Evolutionary conservation across 2,329 filamentous ascomycete genomes (phyloP), one percentile per base, ranked within the genome.

Genomic region (Colletotrichum sp.): DNA sequence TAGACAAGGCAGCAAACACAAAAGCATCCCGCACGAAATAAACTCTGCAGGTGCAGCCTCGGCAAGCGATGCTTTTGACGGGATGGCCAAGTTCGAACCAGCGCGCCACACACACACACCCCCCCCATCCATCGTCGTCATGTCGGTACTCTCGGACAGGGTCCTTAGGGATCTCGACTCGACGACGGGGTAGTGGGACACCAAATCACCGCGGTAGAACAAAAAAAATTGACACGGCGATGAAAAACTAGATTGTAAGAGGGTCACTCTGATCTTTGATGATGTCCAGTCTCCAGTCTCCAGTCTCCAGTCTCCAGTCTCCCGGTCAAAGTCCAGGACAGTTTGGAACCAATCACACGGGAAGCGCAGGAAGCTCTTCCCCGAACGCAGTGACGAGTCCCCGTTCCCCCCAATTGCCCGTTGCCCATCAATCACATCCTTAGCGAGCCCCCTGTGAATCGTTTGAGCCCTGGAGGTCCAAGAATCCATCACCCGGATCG

Each of bases 361-460:
- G 32, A 70, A 13, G 49, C 32, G 36, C 21, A 69, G 65, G 60
- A 57, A 65, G 30, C 39, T 63, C 34, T 75, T 66, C 62, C 18
- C 18, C 28, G 16, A 36, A 60, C 24, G 30, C 70, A 30, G 49
- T 60, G 49, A 66, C 32, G 62, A 44, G 16, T 57, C 7, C 24
- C 32, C 16, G 10, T 18, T 18, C 18, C 44, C 44, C n/a, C 44
- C 18, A 52, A 21, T 64, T 34, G 44, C 55, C 60, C 72, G 39
- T 75, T 21, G 66, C 72, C 72, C 28, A 63, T 30, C 72, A 52
- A 63, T 75, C 49, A 72, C 72, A 72, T 64, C 16, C 68, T 66
- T 30, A 62, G 60, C 60, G 52, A 36, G 8, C 52, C 44, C 28
- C n/a, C 57, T 39, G 21, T 15, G 44, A 70, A 64, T 73, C 36